Evolutionary conservation across 148 eudicot genomes (phyloP), one percentile per base, ranked within the genome.

Genomic region (Rhododendron ovatum): DNA sequence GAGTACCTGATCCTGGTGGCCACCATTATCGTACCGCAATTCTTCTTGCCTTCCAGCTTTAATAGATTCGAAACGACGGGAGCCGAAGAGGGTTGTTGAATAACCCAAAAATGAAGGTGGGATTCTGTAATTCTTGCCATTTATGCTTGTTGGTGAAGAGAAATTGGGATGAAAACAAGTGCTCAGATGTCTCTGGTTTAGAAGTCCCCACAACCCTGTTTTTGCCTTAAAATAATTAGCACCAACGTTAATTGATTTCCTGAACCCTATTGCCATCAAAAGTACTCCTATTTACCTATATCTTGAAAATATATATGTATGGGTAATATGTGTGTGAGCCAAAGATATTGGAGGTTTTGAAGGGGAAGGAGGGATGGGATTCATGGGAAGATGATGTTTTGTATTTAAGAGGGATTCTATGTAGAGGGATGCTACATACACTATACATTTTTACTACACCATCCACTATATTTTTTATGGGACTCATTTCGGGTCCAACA

Each of bases 241-340:
- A 20, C 82, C 22, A 24, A 88, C 12, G 63, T 51, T 51, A 26
- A 71, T 82, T 87, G 93, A 84, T 87, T 84, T 90, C 65, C 85
- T 87, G n/a, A 88, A 50, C 48, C 87, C 88, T 1, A 82, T 59
- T 47, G 91, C 91, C 91, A 90, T 90, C 10, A 26, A 80, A 59
- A 24, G 50, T 47, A 47, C 50, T 57, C 7, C 61, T 57, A 57
- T 15, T 26, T 53, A 35, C 7, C n/a, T 30, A 47, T 47, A 2
- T 47, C 9, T 47, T 7, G 50, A 3, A 2, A 51, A 51, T 26
- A 13, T 22, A n/a, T 22, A 20, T 59, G 26, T 22, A 61, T 7
- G 2, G 8, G n/a, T 26, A 26, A 26, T 67, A 26, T 26, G 5
- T 18, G 9, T 61, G n/a, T 61, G 67, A 6, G 67, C 22, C 9